Base-by-base conservation (phyloP, 202 grass and related monocot genomes). In the Brachypodium distachyon region DNA sequence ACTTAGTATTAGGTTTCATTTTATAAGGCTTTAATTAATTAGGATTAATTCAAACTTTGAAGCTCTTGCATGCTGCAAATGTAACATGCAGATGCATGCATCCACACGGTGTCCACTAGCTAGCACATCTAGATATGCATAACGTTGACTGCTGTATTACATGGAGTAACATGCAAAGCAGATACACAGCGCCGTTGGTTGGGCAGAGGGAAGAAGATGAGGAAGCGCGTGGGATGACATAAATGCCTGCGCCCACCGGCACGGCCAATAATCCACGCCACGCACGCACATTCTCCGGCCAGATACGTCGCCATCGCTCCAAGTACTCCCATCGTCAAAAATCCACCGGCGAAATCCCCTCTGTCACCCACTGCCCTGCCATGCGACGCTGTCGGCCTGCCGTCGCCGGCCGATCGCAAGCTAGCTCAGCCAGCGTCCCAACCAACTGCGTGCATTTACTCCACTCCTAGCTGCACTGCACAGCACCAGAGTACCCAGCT, bases 231-330 rank as follows among this genome's bases (percentile, higher is more conserved):
- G 34, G 2, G 25, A 12, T 11, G 9, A 14, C 67, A 32, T 81
- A 73, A 81, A 63, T 81, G 67, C 38, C n/a, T 23, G 55, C 42
- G 51, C 39, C 18, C 48, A 31, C 61, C 61, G 32, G 44, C 58
- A 2, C 2, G 26, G 25, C 53, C 39, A n/a, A 6, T 47, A 41
- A 3, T 12, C 41, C 18, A 29, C n/a, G n/a, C n/a, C n/a, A n/a
- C n/a, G n/a, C 4, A 11, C 47, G 52, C 49, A 42, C 17, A 23
- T 64, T 25, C 64, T 74, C 71, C 71, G 49, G 32, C 12, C 70
- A 29, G 51, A 73, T 28, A 28, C 70, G 14, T 74, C 71, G 52
- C 71, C 71, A 19, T 74, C 52, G 70, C 38, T 4, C 61, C 7
- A 50, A 50, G 44, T 22, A 51, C 50, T 21, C 4, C 2, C 62